Base-by-base conservation (phyloP, 169 alveolate species). In the Eimeria maxima region DNA sequence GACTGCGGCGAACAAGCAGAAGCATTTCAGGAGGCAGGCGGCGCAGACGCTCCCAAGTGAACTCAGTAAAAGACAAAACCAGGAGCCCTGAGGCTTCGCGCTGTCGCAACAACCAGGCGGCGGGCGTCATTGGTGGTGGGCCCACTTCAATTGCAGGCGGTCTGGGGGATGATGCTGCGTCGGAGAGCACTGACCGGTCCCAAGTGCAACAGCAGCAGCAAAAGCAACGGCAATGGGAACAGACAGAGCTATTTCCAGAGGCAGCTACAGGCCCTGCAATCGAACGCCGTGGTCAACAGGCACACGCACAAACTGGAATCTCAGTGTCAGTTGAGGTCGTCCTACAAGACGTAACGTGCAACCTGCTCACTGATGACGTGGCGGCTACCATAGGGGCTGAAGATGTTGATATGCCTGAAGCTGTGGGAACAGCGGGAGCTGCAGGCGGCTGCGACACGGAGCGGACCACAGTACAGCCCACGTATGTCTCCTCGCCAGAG, bases 261-360 rank as follows among this genome's bases (percentile, higher is more conserved):
- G 63, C 57, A 6, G 29, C 91, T 18, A n/a, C 74, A n/a, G 47
- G 47, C 7, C 16, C 73, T 50, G 91, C 91, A 83, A 74, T 50
- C 47, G 91, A 50, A 27, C 74, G 91, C 33, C 47, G 38, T n/a
- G 65, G 42, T 0, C 29, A 29, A 18, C 44, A 24, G 38, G 0
- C 1, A 22, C 50, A 27, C 1, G 22, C 87, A 45, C 87, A 42
- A 29, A 3, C 87, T 69, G 78, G 93, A 18, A 57, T 86, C 27
- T 53, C 95, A 0, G 83, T 93, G 74, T 18, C 86, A 2, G 65
- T 93, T n/a, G 90, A 83, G 69, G 50, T 81, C 0, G 69, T 81
- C 45, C 96, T 93, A 45, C 47, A 81, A 20, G 96, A 93, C 74
- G 90, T 93, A 11, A 80, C 96, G 16, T 71, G 90, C 81, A 93